Base-by-base conservation (phyloP, 805 yeast species). In the Candida railenensis region DNA sequence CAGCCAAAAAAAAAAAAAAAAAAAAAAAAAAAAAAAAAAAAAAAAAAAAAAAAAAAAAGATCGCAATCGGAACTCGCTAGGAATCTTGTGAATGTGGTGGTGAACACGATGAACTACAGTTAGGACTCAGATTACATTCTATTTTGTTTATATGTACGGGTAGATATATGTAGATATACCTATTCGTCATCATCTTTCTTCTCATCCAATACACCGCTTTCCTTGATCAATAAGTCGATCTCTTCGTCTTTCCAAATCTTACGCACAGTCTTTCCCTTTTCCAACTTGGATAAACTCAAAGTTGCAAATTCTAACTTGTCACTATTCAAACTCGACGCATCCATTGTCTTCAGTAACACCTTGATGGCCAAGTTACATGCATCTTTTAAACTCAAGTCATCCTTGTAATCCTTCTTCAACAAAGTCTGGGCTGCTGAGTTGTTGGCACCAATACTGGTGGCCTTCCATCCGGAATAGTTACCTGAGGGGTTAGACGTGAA, bases 401-500 rank as follows among this genome's bases (percentile, higher is more conserved):
- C 92, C 63, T 87, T 89, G 73, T 88, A 94, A 58, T 94, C 99
- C 71, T 91, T 96, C 69, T 94, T 94, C 62, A 94, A 77, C 53
- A 94, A 72, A 1, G 99, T 92, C 72, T 94, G 99, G 1, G 97
- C 97, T 39, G 97, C 91, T 5, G 96, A 81, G 53, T 89, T 90
- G 71, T 94, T 94, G 43, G 97, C 96, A 37, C 99, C 99, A 49
- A 94, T 91, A 56, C 89, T 80, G 30, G 97, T 92, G 38, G 99
- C 99, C 69, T 88, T 90, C 99, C 99, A 94, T 21, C 99, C 98
- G 18, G 96, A 82, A 66, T 91, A 94, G 70, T 94, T 94, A 22
- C 99, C 99, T 0, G 96, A 88, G 12, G 99, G 99, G 64, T 94
- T 94, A 20, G 96, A 87, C 4, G 97, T 91, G 71, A 85, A 94